A percentile compares a stretch with the other conserved stretches of the same genome.
Conservation (phyloP, 495 filamentous ascomycete genomes). For the Daldinia vernicosa region DNA sequence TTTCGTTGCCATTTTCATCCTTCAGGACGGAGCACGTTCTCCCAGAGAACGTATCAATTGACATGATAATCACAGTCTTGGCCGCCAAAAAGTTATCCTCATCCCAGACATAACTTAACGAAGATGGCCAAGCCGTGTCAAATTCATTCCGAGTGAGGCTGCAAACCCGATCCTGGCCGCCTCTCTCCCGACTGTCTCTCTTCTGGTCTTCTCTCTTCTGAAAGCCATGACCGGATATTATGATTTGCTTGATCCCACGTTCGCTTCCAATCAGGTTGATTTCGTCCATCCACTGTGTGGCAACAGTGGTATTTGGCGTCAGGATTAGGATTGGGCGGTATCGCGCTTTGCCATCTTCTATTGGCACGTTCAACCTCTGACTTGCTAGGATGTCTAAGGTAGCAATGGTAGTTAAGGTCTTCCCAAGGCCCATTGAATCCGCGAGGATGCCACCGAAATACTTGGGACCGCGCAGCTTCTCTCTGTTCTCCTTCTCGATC, state of each 20-base stretch:
- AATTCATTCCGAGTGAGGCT: constrained; percentile 15
- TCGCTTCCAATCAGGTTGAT: constrained; percentile 6
- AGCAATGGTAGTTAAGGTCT: constrained; percentile 67
- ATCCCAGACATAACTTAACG: constrained; percentile 37
- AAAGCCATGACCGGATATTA: constrained; percentile 32
- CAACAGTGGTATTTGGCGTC: constrained; percentile 37
- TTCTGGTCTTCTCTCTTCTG: background rate
- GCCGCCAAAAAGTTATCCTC: constrained; percentile 16
- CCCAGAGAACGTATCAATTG: constrained; percentile 38
- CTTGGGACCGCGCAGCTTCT: constrained; percentile 30
- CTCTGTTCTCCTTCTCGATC: constrained; percentile 17
- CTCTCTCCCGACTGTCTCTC: too few relatives aligned
- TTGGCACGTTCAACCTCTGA: constrained; percentile 29
- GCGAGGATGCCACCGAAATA: constrained; percentile 78
- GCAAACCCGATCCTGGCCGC: too few relatives aligned
- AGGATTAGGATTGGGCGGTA: constrained; percentile 39
- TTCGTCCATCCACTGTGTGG: constrained; percentile 40
- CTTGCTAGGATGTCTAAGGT: constrained; percentile 30
- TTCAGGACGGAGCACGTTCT: constrained; percentile 27
- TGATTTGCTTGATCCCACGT: constrained; percentile 22
- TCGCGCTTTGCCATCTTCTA: constrained; percentile 1
- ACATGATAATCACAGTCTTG: constrained; percentile 25
- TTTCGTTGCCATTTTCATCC: background rate
- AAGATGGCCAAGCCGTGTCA: constrained; percentile 9
- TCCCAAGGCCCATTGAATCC: constrained; percentile 95